Base-by-base conservation (phyloP, 148 eudicot species). In the Rhododendron mucronatum region DNA sequence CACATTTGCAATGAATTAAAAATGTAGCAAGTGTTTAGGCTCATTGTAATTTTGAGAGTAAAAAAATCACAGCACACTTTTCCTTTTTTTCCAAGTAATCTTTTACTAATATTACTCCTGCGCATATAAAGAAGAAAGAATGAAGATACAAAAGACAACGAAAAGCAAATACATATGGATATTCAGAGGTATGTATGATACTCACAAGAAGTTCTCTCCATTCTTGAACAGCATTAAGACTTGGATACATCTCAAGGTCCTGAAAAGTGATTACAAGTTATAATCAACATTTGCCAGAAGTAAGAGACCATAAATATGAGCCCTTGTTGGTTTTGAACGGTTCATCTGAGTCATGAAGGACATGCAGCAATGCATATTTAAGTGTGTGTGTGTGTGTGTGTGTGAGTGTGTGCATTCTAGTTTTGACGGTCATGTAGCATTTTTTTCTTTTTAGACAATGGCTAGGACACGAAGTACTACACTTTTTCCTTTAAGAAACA, bases 191-290 rank as follows among this genome's bases (percentile, higher is more conserved):
- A 67, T 51, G 75, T 39, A 48, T 37, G 28, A 89, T 76, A 90
- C 98, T 94, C 85, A 95, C 99, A 77, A 97, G 95, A 93, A 97
- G 99, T 85, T 91, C 95, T 88, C 87, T 91, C 98, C 99, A 97
- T 88, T 97, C 99, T 87, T 78, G 89, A 77, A 89, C 98, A 83
- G 98, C 99, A 89, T 93, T 83, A 30, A 87, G 89, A 86, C 98
- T 91, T 82, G 95, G 98, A 89, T 94, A 94, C 87, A 86, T 93
- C 89, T 94, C 94, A 74, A 96, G 94, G 88, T 96, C 99, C 98
- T 95, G 91, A 33, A 78, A 63, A 87, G 4, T 76, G 5, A 74
- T 21, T 39, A 76, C 47, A 26, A 21, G 63, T 57, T 8, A 55
- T 53, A 73, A 20, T 63, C 47, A 84, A 50, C 67, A 18, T 75